Evolutionary conservation across 1,284 basidiomycete genomes (phyloP).

Genomic region (Amylostereum chailletii): DNA sequence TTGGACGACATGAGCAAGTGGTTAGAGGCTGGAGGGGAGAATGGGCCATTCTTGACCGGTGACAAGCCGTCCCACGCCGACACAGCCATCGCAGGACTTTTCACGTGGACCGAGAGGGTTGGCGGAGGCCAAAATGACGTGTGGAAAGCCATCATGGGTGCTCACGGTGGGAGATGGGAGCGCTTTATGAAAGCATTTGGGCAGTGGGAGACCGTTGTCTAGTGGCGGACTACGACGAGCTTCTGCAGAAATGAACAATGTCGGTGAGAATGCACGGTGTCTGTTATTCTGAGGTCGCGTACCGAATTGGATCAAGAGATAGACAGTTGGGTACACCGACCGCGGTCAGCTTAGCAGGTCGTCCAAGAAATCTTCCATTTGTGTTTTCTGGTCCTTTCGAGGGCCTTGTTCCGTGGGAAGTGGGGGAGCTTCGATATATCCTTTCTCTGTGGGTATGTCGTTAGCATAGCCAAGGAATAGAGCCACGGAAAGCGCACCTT

Average conservation of each 20-base stretch:
- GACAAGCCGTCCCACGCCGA: neutral
- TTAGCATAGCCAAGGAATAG: conserved; percentile 5
- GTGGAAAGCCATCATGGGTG: no score
- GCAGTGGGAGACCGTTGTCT: no score
- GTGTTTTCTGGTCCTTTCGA: conserved; percentile 39
- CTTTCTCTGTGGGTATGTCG: conserved; percentile 10
- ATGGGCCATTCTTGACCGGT: neutral
- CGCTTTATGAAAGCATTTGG: no score
- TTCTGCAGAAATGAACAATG: no score
- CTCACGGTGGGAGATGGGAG: no score
- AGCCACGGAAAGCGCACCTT: conserved; percentile 10
- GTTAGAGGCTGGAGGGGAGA: neutral
- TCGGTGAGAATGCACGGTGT: no score
- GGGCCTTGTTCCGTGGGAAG: conserved; percentile 30
- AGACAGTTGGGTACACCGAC: no score
- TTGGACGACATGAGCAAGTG: neutral
- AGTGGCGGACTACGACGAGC: no score
- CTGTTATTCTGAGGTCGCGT: no score
- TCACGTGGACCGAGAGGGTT: neutral
- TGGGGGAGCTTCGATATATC: conserved; percentile 46
- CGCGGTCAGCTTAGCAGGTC: conserved; percentile 42
- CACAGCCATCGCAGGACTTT: neutral
- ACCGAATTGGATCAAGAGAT: no score
- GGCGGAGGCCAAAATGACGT: no score
- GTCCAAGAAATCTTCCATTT: conserved; percentile 70